A percentile compares a stretch with the other conserved stretches of the same genome.
Conservation (phyloP, 2,329 filamentous ascomycete species). For the Pestalotiopsis sp. region DNA sequence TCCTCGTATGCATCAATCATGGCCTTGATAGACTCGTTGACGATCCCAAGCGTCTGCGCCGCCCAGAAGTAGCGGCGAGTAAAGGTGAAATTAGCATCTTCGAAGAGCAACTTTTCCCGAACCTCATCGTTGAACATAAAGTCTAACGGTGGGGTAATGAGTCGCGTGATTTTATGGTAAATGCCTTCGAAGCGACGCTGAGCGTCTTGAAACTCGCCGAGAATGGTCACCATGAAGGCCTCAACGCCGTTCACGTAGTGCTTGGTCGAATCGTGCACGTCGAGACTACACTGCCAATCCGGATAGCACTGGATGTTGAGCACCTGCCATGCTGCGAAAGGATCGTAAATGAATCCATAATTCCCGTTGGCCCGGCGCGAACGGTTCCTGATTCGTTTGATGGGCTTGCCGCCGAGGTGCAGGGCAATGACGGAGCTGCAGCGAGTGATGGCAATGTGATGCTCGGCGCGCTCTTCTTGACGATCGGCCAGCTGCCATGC, state of each 20-base stretch:
- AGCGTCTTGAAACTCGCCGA: background rate
- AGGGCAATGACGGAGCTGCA: slow-evolving; percentile 2
- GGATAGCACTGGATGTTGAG: slow-evolving; percentile 6
- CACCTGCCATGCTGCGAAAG: slow-evolving; percentile 1
- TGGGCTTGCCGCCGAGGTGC: slow-evolving; percentile 1
- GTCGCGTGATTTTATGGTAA: background rate
- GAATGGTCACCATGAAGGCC: slow-evolving; percentile 2
- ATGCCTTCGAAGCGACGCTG: background rate
- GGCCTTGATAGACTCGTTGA: slow-evolving; percentile 5
- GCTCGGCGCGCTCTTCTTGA: background rate
- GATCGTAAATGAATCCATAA: background rate
- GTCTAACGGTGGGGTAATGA: slow-evolving; percentile 3
- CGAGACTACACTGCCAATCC: background rate
- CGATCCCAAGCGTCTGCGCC: background rate
- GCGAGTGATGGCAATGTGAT: slow-evolving; percentile 1
- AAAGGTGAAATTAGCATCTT: slow-evolving; percentile 2
- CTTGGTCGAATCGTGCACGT: background rate
- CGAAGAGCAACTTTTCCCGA: slow-evolving; percentile 1
- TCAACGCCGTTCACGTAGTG: slow-evolving; percentile 3
- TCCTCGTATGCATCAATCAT: slow-evolving; percentile 3
- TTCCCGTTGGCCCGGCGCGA: background rate
- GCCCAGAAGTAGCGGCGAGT: slow-evolving; percentile 5
- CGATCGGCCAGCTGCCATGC: background rate
- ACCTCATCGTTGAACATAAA: slow-evolving; percentile 1
- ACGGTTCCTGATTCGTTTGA: background rate